These are phyloP conservation scores for Didymella keratinophila DNA, from an alignment of 2,329 filamentous ascomycete genomes.

Conservation along the genomic window DNA sequence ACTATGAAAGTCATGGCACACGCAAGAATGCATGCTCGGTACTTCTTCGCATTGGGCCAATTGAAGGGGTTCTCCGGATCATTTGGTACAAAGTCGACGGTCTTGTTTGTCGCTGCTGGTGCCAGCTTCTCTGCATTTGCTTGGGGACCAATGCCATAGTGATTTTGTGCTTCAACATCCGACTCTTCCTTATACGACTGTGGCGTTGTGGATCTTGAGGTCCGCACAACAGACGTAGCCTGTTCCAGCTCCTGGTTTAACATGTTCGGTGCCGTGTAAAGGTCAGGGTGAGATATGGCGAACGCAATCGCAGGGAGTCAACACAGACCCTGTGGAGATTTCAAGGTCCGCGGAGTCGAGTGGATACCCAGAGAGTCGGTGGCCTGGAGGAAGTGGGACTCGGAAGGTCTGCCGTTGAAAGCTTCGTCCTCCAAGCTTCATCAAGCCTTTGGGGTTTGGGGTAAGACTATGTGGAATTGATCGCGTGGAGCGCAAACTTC, in stretches of 20 bases:
- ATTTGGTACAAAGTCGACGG: constrained; percentile 30
- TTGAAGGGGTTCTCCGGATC: constrained; percentile 52
- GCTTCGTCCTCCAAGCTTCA: constrained; percentile 18
- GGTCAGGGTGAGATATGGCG: constrained; percentile 4
- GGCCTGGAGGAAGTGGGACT: constrained; percentile 9
- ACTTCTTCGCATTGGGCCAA: constrained; percentile 53
- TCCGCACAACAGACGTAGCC: background rate
- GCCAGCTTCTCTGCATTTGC: constrained; percentile 4
- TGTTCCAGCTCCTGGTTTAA: background rate
- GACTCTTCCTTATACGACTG: constrained; percentile 10
- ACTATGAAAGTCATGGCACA: constrained; percentile 53
- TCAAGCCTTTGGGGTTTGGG: constrained; percentile 5
- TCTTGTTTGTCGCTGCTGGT: constrained; percentile 7
- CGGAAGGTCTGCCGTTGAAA: constrained; percentile 9
- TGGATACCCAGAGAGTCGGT: constrained; percentile 12
- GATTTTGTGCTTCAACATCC: background rate
- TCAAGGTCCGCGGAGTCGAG: constrained; percentile 5
- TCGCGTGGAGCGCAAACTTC: background rate
- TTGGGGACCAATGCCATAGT: background rate
- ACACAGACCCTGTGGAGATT: constrained; percentile 4
- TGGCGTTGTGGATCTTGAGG: constrained; percentile 7
- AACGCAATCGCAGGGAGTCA: background rate
- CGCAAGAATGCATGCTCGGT: constrained; percentile 52
- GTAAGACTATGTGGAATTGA: background rate
- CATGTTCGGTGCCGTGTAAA: constrained; percentile 8